Evolutionary conservation across 176 grass and related monocot species (phyloP), one percentile per base, ranked within the genome.

Genomic region (Thalia dealbata): DNA sequence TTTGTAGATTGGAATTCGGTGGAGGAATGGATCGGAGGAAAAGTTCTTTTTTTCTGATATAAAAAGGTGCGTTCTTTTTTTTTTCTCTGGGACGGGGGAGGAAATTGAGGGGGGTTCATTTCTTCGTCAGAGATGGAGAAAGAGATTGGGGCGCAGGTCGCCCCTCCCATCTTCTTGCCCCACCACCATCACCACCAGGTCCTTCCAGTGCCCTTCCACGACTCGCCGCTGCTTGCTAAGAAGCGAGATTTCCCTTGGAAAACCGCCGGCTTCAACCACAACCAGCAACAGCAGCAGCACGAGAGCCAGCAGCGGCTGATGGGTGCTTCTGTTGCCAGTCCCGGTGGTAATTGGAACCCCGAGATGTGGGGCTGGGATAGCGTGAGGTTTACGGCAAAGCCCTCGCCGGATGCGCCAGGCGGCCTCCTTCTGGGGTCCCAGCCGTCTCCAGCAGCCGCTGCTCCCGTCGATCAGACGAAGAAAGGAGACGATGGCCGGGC

Each of bases 321-420:
- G 83, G 78, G 56, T n/a, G 45, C 69, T 55, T 16, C 58, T 54
- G 23, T 68, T 74, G 50, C 76, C 11, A 76, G 76, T 62, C 56
- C 71, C 1, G 19, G 23, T 7, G 87, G 72, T 7, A 88, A 81
- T 85, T 99, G 95, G 95, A 93, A 99, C 80, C 87, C 87, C 26
- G 83, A 74, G 59, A 80, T 86, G 74, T 99, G 95, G 95, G 86
- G 93, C 52, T 99, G 87, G 95, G 95, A 93, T 80, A 93, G 90
- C 81, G 75, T 89, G 64, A 8, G 73, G 15, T 84, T 99, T 41
- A 75, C 81, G 19, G 95, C 95, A 6, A 84, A 25, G 56, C 95
- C 87, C 22, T 46, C 73, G 71, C 77, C 81, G 1, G 76, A 62
- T 60, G 67, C 7, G n/a, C n/a, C n/a, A n/a, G n/a, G n/a, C 3